Conservation (phyloP, 768 basidiomycete genomes). For the Suillus subaureus region DNA sequence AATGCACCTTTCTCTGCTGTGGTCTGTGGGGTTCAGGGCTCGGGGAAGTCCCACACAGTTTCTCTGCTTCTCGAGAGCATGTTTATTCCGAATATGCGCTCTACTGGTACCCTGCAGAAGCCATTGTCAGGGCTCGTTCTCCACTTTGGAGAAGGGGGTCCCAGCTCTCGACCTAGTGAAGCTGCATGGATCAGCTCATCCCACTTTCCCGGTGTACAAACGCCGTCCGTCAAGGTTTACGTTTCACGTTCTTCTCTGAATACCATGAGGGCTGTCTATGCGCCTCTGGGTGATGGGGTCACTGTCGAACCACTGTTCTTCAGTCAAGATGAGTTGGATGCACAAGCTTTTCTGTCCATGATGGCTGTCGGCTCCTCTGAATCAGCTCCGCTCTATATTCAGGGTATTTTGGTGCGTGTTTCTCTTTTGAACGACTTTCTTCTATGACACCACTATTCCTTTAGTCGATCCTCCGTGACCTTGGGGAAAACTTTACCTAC, state of each 20-base stretch:
- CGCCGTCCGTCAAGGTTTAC: slow-evolving; percentile 47
- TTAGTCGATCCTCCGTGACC: slow-evolving; percentile 60
- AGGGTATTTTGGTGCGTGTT: slow-evolving; percentile 58
- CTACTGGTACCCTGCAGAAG: slow-evolving; percentile 54
- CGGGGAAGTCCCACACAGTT: slow-evolving; percentile 75
- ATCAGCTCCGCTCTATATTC: slow-evolving; percentile 67
- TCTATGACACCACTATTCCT: slow-evolving; percentile 8
- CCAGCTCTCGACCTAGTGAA: slow-evolving; percentile 59
- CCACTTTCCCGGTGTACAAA: slow-evolving; percentile 31
- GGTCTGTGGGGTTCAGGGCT: slow-evolving; percentile 79
- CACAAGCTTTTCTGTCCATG: slow-evolving; percentile 69
- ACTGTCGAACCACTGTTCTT: slow-evolving; percentile 58
- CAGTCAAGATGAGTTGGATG: slow-evolving; percentile 63
- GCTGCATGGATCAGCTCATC: slow-evolving; percentile 60
- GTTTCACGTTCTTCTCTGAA: slow-evolving; percentile 63
- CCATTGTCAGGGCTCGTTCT: slow-evolving; percentile 66
- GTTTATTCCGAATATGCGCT: slow-evolving; percentile 54
- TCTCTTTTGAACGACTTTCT: neutral
- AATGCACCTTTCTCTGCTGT: slow-evolving; percentile 75
- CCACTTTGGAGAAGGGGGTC: slow-evolving; percentile 71
- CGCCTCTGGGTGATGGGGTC: slow-evolving; percentile 50
- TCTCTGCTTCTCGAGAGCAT: slow-evolving; percentile 71
- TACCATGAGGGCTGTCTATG: slow-evolving; percentile 61
- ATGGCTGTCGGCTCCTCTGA: slow-evolving; percentile 71
- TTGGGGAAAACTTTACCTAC: slow-evolving; percentile 63